Percentiles rank a stretch among this genome's conserved stretches.
phyloP scores from a whole-genome alignment of 73 alveolate species.

The Paramecium tetraurelia region DNA sequence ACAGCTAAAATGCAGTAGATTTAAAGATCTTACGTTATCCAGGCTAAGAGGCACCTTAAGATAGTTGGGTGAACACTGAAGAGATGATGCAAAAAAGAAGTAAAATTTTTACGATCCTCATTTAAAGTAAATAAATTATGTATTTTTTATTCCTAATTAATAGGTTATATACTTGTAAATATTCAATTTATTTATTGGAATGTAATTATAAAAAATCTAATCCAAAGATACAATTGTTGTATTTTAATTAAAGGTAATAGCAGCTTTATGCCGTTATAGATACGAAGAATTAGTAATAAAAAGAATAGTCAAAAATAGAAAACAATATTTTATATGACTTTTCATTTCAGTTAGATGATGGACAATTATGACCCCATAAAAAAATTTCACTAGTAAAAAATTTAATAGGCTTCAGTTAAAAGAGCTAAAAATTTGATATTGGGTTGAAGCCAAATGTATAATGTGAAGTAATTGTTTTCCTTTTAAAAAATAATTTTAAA shows the following conservation, averaged over 20 bases:
- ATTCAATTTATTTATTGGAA: neutral
- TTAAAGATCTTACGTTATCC: neutral
- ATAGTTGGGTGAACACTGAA: neutral
- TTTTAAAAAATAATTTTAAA: too few relatives aligned
- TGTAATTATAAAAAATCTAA: neutral
- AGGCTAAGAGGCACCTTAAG: neutral
- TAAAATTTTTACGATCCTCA: neutral
- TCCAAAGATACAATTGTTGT: neutral
- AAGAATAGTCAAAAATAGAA: too few relatives aligned
- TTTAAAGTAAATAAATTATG: neutral
- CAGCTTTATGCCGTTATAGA: neutral
- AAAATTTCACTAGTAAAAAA: too few relatives aligned
- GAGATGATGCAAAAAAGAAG: neutral
- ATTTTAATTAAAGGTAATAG: neutral
- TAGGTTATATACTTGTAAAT: neutral
- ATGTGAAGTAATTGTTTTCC: neutral
- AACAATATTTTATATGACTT: neutral
- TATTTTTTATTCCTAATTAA: neutral
- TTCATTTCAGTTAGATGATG: too few relatives aligned
- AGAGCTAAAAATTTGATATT: neutral
- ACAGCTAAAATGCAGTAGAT: neutral
- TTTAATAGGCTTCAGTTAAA: neutral
- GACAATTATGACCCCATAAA: too few relatives aligned
- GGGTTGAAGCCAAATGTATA: neutral
- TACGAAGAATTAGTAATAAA: neutral